Percentiles rank a stretch among this genome's conserved stretches.
Evolutionary conservation across 257 asterid species (phyloP).

Genomic region (Avicennia marina): DNA sequence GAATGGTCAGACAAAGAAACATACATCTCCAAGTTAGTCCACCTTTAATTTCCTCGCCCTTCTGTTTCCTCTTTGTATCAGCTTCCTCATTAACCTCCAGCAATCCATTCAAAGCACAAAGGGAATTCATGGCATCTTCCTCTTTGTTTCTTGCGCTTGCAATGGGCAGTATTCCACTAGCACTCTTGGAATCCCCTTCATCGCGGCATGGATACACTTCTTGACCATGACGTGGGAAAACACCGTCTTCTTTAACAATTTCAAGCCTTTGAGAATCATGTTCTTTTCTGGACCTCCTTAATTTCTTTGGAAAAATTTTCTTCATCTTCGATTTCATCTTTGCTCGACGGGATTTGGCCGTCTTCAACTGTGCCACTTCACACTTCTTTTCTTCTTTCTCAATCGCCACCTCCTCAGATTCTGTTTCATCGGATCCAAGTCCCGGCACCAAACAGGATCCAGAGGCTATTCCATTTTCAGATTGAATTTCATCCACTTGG

Average conservation of each 20-base stretch:
- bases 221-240: constrained; percentile 7
- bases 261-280: constrained; percentile 1
- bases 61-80: not conserved
- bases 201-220: not conserved
- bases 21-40: constrained; percentile 22
- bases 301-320: constrained; percentile 42
- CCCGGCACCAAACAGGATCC: not conserved
- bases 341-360: constrained; percentile 31
- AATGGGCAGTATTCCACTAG: constrained; percentile 15
- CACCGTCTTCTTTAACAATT: not conserved
- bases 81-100: constrained; percentile 17
- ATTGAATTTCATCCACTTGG: constrained; percentile 22
- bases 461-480: constrained; percentile 17
- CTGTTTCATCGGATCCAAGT: constrained; percentile 5
- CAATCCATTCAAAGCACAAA: not conserved
- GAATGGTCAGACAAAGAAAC: constrained; percentile 40
- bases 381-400: constrained; percentile 25
- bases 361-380: constrained; percentile 25
- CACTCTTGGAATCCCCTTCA: not conserved
- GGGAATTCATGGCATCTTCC: not conserved
- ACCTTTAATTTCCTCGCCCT: not conserved
- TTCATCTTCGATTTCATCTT: constrained; percentile 58
- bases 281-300: constrained; percentile 26
- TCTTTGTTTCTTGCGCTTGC: constrained; percentile 15
- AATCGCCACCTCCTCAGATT: constrained; percentile 13